Conservation (phyloP, 2,329 filamentous ascomycete species). For the Ramularia endophylla region DNA sequence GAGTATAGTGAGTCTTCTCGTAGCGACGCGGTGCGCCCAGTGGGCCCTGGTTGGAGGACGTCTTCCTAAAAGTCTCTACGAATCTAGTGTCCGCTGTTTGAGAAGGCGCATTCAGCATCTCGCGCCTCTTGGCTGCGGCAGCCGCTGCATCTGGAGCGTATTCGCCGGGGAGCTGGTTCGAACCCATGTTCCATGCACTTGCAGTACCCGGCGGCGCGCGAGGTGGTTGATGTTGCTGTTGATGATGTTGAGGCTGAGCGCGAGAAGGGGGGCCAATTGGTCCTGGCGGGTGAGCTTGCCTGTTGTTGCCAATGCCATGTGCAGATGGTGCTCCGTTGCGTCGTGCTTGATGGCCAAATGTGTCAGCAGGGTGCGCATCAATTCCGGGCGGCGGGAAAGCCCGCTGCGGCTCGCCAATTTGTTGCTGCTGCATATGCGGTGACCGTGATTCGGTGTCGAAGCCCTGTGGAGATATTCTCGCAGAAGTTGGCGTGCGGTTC, state of each 20-base stretch:
- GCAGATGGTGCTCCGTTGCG: slow-evolving; percentile 27
- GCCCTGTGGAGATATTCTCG: slow-evolving; percentile 28
- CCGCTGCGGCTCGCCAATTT: slow-evolving; percentile 23
- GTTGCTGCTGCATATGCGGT: slow-evolving; percentile 22
- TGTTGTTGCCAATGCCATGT: slow-evolving; percentile 20
- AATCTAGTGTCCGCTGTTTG: slow-evolving; percentile 16
- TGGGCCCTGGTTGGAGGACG: slow-evolving; percentile 19
- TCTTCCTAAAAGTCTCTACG: slow-evolving; percentile 34
- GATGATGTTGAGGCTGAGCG: slow-evolving; percentile 20
- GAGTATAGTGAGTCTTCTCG: slow-evolving; percentile 23
- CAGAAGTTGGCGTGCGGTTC: slow-evolving; percentile 25
- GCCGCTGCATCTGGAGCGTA: slow-evolving; percentile 19
- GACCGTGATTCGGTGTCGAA: slow-evolving; percentile 21
- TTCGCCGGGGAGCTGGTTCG: slow-evolving; percentile 21
- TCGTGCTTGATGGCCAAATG: slow-evolving; percentile 21
- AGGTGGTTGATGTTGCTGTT: slow-evolving; percentile 10
- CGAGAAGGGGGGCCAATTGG: slow-evolving; percentile 33
- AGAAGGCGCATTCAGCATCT: slow-evolving; percentile 5
- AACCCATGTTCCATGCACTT: slow-evolving; percentile 26
- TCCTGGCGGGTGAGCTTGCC: slow-evolving; percentile 27
- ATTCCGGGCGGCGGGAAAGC: slow-evolving; percentile 25
- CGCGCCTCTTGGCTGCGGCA: slow-evolving; percentile 12
- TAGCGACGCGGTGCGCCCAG: slow-evolving; percentile 26
- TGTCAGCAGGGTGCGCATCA: slow-evolving; percentile 21
- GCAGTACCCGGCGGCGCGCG: background rate